These are phyloP conservation scores for Picochlorum sp. DNA, from an alignment of 139 green algal genomes.

Conservation along the genomic window DNA sequence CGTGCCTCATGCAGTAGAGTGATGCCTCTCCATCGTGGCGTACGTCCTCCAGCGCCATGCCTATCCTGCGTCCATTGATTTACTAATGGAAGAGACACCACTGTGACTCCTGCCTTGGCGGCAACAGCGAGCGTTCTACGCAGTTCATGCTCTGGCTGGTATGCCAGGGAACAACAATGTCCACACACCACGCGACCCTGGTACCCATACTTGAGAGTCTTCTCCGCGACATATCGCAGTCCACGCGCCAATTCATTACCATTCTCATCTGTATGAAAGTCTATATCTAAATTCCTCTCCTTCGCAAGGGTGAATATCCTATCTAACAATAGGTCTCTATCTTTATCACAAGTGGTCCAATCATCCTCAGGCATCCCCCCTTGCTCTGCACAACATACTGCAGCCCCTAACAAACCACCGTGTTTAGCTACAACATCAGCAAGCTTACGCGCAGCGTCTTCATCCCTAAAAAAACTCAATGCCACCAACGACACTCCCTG, in stretches of 20 bases:
- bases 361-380: slow-evolving; percentile 49
- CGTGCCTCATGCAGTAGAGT: slow-evolving; percentile 51
- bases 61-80: slow-evolving; percentile 67
- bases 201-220: slow-evolving; percentile 50
- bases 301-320: slow-evolving; percentile 56
- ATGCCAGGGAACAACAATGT: slow-evolving; percentile 61
- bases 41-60: slow-evolving; percentile 22
- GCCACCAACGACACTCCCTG: slow-evolving; percentile 55
- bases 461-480: slow-evolving; percentile 57
- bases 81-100: slow-evolving; percentile 59
- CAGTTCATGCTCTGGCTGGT: slow-evolving; percentile 36
- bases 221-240: slow-evolving; percentile 50
- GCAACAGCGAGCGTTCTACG: slow-evolving; percentile 25
- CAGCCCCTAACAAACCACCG: slow-evolving; percentile 53
- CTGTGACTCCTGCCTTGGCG: slow-evolving; percentile 35
- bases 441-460: slow-evolving; percentile 25
- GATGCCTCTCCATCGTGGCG: slow-evolving; percentile 54
- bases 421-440: slow-evolving; percentile 44
- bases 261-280: slow-evolving; percentile 75
- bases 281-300: slow-evolving; percentile 50
- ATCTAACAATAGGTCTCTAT: slow-evolving; percentile 53
- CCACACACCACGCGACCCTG: slow-evolving; percentile 59
- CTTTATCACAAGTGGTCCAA: slow-evolving; percentile 57
- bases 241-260: slow-evolving; percentile 53
- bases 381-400: slow-evolving; percentile 58